Conservation (phyloP, 805 yeast genomes). For the Kodamaea kaohsiungensis region DNA sequence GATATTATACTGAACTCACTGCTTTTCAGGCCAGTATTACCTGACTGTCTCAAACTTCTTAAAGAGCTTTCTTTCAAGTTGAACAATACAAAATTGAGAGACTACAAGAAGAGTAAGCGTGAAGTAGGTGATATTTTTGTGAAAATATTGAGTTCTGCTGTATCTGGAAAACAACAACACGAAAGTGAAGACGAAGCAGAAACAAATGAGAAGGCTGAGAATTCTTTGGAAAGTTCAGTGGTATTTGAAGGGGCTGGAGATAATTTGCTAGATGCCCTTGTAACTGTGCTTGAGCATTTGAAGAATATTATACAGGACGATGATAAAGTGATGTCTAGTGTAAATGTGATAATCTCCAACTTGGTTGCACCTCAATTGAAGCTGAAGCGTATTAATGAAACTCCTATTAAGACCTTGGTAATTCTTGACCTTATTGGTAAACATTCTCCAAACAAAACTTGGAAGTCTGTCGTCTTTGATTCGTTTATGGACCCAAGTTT, state of each 20-base stretch:
- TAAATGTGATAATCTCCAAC: constrained; percentile 55
- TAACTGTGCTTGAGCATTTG: constrained; percentile 36
- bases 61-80: constrained; percentile 57
- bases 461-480: constrained; percentile 70
- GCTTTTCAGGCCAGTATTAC: constrained; percentile 49
- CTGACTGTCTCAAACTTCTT: constrained; percentile 54
- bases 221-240: constrained; percentile 3
- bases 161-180: constrained; percentile 12
- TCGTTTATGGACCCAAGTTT: constrained; percentile 60
- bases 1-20: constrained; percentile 52
- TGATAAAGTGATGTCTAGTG: constrained; percentile 56
- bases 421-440: constrained; percentile 44
- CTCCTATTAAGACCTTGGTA: constrained; percentile 43
- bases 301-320: constrained; percentile 50
- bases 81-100: constrained; percentile 59
- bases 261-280: constrained; percentile 42
- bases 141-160: constrained; percentile 24
- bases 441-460: constrained; percentile 44
- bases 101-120: constrained; percentile 62
- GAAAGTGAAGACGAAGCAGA: constrained; percentile 12
- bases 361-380: constrained; percentile 56
- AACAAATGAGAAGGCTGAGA: constrained; percentile 12
- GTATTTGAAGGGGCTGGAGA: constrained; percentile 31
- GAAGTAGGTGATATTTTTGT: constrained; percentile 43
- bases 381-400: constrained; percentile 36